phyloP scores from a whole-genome alignment of 2,329 filamentous ascomycete genomes.

The Pseudomassariella vexata region DNA sequence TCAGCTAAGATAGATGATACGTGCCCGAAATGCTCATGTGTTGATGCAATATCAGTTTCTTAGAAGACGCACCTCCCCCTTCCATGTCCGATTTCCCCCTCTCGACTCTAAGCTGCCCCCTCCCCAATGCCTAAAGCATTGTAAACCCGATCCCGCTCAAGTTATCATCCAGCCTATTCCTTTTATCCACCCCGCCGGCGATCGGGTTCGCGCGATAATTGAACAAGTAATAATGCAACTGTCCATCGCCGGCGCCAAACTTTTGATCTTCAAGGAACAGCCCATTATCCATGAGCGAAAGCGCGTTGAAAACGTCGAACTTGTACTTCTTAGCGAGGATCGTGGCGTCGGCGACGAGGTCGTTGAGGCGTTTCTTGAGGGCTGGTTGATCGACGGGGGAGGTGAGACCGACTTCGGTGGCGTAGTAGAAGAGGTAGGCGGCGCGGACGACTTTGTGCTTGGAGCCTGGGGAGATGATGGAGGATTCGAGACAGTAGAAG shows the following conservation, averaged over 20 bases:
- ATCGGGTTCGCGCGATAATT: constrained; percentile 91
- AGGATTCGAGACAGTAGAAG: constrained; percentile 92
- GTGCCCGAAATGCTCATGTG: no score
- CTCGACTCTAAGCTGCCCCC: no score
- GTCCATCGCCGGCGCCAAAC: constrained; percentile 90
- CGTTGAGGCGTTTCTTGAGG: constrained; percentile 75
- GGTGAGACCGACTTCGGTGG: constrained; percentile 69
- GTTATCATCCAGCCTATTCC: constrained; percentile 71
- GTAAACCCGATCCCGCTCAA: constrained; percentile 88
- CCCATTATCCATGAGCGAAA: constrained; percentile 89
- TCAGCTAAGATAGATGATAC: no score
- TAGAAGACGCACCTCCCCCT: no score
- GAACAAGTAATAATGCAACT: constrained; percentile 95
- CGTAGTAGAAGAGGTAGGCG: constrained; percentile 97
- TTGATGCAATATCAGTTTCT: no score
- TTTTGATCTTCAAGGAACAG: constrained; percentile 92
- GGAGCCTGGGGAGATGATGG: constrained; percentile 75
- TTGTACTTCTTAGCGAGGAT: constrained; percentile 77
- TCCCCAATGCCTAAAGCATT: constrained; percentile 69
- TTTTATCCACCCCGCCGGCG: constrained; percentile 73
- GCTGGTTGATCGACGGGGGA: constrained; percentile 46
- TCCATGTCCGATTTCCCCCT: no score
- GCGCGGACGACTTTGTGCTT: constrained; percentile 78
- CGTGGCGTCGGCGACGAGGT: constrained; percentile 76
- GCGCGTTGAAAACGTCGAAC: constrained; percentile 95